These are phyloP conservation scores for Alternaria gansuensis DNA, from an alignment of 2,329 filamentous ascomycete genomes.

Conservation along the genomic window DNA sequence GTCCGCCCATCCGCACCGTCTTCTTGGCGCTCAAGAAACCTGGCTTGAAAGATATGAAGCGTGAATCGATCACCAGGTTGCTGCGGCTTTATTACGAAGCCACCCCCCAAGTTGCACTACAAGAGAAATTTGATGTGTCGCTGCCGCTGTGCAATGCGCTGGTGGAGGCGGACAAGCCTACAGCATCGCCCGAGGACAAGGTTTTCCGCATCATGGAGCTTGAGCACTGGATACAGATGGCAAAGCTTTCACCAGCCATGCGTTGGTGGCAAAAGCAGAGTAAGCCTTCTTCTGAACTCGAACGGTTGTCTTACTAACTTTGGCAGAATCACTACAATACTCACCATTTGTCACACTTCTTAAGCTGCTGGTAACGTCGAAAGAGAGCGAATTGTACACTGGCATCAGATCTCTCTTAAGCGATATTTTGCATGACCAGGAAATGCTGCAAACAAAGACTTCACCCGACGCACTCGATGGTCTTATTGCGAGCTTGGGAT, in stretches of 20 bases:
- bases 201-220: conserved; percentile 75
- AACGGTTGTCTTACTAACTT: conserved; percentile 18
- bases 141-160: conserved; percentile 75
- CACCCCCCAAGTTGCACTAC: conserved; percentile 78
- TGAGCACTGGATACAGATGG: conserved; percentile 81
- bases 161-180: conserved; percentile 62
- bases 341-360: conserved; percentile 79
- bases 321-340: conserved; percentile 63
- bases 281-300: conserved; percentile 31
- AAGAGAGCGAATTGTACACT: conserved; percentile 59
- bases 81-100: conserved; percentile 86
- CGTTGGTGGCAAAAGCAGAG: conserved; percentile 84
- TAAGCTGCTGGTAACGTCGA: conserved; percentile 63
- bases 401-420: conserved; percentile 66
- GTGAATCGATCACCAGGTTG: conserved; percentile 79
- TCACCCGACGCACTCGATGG: conserved; percentile 52
- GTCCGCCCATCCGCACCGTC: conserved; percentile 83
- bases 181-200: conserved; percentile 55
- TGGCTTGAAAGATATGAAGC: conserved; percentile 75
- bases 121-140: conserved; percentile 89
- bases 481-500: conserved; percentile 60
- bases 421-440: conserved; percentile 70
- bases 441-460: conserved; percentile 66
- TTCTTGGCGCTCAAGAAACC: conserved; percentile 77
- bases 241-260: conserved; percentile 82